Evolutionary conservation across 441 rosid species (phyloP).

Genomic region (Erodium trifolium): DNA sequence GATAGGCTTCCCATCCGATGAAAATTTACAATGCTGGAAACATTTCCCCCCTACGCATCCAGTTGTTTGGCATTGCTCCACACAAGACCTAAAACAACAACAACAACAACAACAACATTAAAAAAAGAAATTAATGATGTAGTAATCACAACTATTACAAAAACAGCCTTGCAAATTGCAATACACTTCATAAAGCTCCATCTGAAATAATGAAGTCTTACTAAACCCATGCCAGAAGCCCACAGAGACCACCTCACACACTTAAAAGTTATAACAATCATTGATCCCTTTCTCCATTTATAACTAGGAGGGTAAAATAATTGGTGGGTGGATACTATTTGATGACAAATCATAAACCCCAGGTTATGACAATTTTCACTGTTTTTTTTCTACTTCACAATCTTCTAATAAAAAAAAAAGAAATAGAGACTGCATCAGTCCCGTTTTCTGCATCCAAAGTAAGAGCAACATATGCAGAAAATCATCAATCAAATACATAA

Average conservation of each 20-base stretch:
- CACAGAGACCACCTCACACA: neutral
- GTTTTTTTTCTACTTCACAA: neutral
- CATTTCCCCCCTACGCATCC: slow-evolving; percentile 63
- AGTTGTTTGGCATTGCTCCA: slow-evolving; percentile 60
- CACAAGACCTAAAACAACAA: slow-evolving; percentile 47
- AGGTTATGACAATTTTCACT: too few species aligned
- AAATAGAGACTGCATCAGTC: neutral
- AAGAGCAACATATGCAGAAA: neutral
- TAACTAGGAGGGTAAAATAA: neutral
- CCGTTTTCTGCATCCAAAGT: neutral
- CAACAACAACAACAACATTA: slow-evolving; percentile 15
- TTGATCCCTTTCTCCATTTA: neutral
- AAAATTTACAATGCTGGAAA: slow-evolving; percentile 56
- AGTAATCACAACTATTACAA: neutral
- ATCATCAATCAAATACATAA: neutral
- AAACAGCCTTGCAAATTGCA: neutral
- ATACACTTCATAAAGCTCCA: too few species aligned
- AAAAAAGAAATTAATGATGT: neutral
- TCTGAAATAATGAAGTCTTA: too few species aligned
- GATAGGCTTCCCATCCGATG: slow-evolving; percentile 55
- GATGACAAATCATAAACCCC: too few species aligned
- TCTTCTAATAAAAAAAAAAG: neutral
- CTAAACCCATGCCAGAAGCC: too few species aligned
- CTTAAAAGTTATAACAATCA: too few species aligned
- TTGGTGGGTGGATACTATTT: neutral